Evolutionary conservation across 139 green algal genomes (phyloP).

Genomic region (Zygnema circumcarinatum): DNA sequence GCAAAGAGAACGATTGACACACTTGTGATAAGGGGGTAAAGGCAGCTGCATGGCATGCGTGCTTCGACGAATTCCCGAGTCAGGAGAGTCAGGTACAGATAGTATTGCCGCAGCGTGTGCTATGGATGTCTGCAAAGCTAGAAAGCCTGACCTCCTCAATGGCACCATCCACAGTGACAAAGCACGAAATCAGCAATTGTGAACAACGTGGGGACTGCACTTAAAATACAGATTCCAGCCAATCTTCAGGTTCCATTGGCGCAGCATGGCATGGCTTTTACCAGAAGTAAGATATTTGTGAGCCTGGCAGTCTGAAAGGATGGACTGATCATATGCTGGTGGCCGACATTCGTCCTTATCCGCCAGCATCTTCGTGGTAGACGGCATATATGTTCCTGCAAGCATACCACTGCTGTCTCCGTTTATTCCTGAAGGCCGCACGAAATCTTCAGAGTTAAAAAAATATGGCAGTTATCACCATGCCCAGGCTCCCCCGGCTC

Average conservation of each 20-base stretch:
- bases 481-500: too few species aligned
- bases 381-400: background rate
- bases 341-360: background rate
- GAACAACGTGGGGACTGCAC: too few species aligned
- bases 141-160: conserved; percentile 20
- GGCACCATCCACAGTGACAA: too few species aligned
- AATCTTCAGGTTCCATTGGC: too few species aligned
- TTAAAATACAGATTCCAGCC: too few species aligned
- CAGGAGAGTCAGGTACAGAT: background rate
- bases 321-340: background rate
- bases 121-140: conserved; percentile 17
- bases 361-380: background rate
- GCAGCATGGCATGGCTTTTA: too few species aligned
- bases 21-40: conserved; percentile 24
- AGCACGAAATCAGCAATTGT: too few species aligned
- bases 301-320: background rate
- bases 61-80: background rate
- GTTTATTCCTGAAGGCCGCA: too few species aligned
- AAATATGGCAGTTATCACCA: too few species aligned
- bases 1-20: background rate
- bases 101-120: conserved; percentile 5
- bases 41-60: conserved; percentile 9
- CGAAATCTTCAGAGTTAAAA: too few species aligned
- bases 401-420: too few species aligned
- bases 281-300: background rate